Evolutionary conservation across 306 rosid species (phyloP), one percentile per base, ranked within the genome.

Genomic region (Fragaria nilgerrensis): DNA sequence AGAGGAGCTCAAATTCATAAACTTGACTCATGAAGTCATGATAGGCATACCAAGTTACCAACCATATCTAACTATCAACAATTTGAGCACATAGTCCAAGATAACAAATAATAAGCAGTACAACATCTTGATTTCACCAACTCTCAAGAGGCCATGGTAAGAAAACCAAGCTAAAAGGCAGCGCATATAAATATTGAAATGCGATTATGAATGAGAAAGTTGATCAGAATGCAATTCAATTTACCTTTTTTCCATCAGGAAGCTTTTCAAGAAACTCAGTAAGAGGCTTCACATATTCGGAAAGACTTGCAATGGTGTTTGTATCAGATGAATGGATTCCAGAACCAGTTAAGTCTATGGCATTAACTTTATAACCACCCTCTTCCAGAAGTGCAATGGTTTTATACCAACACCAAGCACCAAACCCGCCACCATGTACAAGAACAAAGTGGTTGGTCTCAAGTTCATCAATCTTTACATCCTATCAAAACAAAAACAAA

Each of bases 381-480:
- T 95, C 98, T 86, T 92, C 99, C 39, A 95, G 83, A 78, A 92
- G 97, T 44, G 99, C 97, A 72, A 95, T 95, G 61, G 99, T 90
- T 88, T 95, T 95, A 84, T 95, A 95, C 99, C 99, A 95, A 85
- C 99, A 95, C 99, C 99, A 95, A 19, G 99, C 99, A 78, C 99
- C 99, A 50, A 95, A 95, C 37, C 99, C 99, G 55, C 99, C 99
- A 74, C 99, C 99, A 72, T 95, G 99, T 61, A 95, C 92, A 77
- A 95, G 99, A 78, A 95, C 96, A 88, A 92, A 89, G 86, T 80
- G 90, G 74, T 80, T 87, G 80, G 96, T 92, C 81, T 95, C 99
- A 39, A 95, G 86, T 80, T 92, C 99, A 47, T 91, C 98, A 15
- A 89, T 90, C 47, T 89, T 91, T 77, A 88, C 63, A 70, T 79